Evolutionary conservation across 495 filamentous ascomycete genomes (phyloP), one percentile per base, ranked within the genome.

Genomic region (Neurospora hispaniola): DNA sequence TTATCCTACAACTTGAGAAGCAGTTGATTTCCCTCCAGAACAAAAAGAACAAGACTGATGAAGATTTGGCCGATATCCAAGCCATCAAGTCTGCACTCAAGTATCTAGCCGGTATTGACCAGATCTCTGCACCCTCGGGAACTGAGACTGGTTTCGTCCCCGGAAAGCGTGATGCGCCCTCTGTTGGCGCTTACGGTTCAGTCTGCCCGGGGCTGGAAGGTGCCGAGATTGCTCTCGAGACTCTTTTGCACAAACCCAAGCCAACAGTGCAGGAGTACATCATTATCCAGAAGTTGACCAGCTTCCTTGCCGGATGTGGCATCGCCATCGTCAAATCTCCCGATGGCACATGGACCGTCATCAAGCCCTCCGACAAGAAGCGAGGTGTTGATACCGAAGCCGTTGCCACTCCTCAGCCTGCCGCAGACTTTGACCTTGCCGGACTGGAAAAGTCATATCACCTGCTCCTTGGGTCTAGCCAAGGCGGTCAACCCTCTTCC

Each of bases 221-320:
- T 71, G 75, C 75, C 39, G 70, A 77, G 69, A 62, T 71, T 16
- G 74, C 77, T 18, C 70, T 76, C 11, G 40, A 77, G 70, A 38
- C 31, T n/a, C 74, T 75, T n/a, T 73, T 76, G 69, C 31, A 75
- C 71, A 78, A 78, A 42, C 71, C 74, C 43, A 73, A 78, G 70
- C 78, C 71, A 41, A 68, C 77, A 11, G 73, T 73, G 23, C 66
- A 79, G 41, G 78, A 81, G 72, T 71, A 75, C 40, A 70, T 74
- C 71, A 75, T 76, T 42, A 79, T 80, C 71, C 16, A 75, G 70
- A 40, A 75, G 71, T 72, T 79, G n/a, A 75, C 75, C 66, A 77
- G 79, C 75, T 79, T 82, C 69, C 81, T 82, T 71, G 46, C 71
- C 42, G 80, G 78, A 62, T 83, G 82, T 75, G 82, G 82, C 72